These are phyloP conservation scores for Trichoderma afroharzianum DNA, from an alignment of 2,329 filamentous ascomycete genomes.

Conservation along the genomic window DNA sequence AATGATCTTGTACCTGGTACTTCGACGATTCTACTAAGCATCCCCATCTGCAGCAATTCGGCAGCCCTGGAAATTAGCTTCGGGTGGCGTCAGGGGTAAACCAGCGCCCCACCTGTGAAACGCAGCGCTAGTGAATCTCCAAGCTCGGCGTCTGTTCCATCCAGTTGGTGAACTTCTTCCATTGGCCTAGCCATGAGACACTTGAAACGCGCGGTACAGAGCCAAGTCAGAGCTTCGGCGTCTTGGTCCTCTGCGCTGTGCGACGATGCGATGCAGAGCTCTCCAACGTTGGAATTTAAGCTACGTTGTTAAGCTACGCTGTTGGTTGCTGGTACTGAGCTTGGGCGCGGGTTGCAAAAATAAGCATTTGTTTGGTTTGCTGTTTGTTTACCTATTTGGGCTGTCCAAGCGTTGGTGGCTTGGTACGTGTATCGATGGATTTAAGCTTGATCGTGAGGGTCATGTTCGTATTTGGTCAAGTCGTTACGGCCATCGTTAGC, in stretches of 20 bases:
- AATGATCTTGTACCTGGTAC: background rate
- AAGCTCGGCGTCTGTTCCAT: conserved; percentile 16
- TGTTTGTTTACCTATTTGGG: background rate
- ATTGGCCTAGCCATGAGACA: conserved; percentile 5
- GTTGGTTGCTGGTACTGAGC: background rate
- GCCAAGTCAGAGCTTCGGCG: background rate
- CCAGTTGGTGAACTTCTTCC: background rate
- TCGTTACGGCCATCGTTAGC: background rate
- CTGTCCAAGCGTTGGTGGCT: background rate
- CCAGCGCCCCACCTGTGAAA: conserved; percentile 1
- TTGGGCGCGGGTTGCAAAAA: background rate
- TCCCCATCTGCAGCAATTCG: background rate
- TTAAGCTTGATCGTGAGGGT: background rate
- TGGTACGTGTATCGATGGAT: background rate
- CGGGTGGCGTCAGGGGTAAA: conserved; percentile 12
- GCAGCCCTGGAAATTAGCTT: conserved; percentile 12
- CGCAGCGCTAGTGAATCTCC: conserved; percentile 5
- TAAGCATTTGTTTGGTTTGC: background rate
- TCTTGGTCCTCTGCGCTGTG: background rate
- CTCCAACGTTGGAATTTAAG: background rate
- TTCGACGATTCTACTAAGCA: background rate
- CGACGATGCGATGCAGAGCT: background rate
- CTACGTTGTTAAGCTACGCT: no score
- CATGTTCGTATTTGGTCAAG: background rate
- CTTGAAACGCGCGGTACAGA: conserved; percentile 14